These are phyloP conservation scores for Boletales sp. DNA, from an alignment of 768 basidiomycete species.

Conservation along the genomic window DNA sequence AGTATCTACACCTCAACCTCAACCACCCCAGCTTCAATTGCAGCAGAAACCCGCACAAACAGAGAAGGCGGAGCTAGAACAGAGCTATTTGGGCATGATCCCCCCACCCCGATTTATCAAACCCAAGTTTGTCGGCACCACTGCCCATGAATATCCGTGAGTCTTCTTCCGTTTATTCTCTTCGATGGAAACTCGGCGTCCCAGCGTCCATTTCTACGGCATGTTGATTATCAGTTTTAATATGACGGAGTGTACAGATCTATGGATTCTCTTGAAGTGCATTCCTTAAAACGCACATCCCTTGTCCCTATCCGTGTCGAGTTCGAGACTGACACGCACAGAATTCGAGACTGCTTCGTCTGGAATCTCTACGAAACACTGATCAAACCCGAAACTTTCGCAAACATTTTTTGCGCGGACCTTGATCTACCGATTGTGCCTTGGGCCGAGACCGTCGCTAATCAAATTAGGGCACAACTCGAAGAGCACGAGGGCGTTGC, in stretches of 20 bases:
- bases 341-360: slow-evolving; percentile 91
- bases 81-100: slow-evolving; percentile 85
- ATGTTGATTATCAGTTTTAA: slow-evolving; percentile 14
- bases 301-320: slow-evolving; percentile 95
- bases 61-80: slow-evolving; percentile 67
- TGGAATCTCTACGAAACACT: slow-evolving; percentile 93
- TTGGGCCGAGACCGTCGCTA: slow-evolving; percentile 77
- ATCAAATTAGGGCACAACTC: slow-evolving; percentile 85
- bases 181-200: slow-evolving; percentile 3
- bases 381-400: slow-evolving; percentile 83
- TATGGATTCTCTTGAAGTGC: slow-evolving; percentile 57
- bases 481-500: slow-evolving; percentile 87
- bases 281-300: slow-evolving; percentile 50
- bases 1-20: slow-evolving; percentile 33
- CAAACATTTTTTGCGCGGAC: slow-evolving; percentile 83
- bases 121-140: slow-evolving; percentile 51
- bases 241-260: slow-evolving; percentile 41
- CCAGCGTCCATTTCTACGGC: slow-evolving; percentile 16
- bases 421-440: slow-evolving; percentile 66
- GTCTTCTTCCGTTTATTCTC: slow-evolving; percentile 31
- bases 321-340: slow-evolving; percentile 86
- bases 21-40: slow-evolving; percentile 12
- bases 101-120: slow-evolving; percentile 80
- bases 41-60: slow-evolving; percentile 20
- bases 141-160: slow-evolving; percentile 73